Conservation (phyloP, 163 green algal species). For the Chlamydomonas reinhardtii region DNA sequence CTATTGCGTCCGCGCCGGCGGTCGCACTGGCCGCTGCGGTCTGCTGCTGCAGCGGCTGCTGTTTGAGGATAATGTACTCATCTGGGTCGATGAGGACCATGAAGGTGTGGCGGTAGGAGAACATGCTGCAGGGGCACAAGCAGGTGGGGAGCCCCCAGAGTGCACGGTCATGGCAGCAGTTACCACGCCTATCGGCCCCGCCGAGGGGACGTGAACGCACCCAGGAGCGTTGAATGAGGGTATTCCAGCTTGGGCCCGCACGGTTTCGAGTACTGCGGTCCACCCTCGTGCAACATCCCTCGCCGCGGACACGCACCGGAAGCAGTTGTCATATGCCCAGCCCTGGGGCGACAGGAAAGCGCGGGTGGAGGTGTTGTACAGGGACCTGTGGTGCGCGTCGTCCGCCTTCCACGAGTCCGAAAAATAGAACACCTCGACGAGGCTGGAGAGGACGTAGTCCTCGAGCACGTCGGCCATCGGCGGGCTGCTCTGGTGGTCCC, state of each 20-base stretch:
- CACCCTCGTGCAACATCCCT: too few species aligned
- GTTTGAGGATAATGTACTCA: slow-evolving; percentile 44
- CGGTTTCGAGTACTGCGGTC: too few species aligned
- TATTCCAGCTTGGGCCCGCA: too few species aligned
- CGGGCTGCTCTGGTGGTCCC: slow-evolving; percentile 25
- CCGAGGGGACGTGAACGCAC: too few species aligned
- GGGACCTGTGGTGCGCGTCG: not conserved
- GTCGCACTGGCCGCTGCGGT: too few species aligned
- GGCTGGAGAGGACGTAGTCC: slow-evolving; percentile 10
- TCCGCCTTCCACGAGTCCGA: slow-evolving; percentile 13
- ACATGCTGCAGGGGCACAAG: slow-evolving; percentile 18
- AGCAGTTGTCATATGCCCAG: slow-evolving; percentile 52
- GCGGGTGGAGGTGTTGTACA: slow-evolving; percentile 26
- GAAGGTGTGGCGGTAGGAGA: slow-evolving; percentile 44
- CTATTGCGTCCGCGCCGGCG: too few species aligned
- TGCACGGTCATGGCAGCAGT: too few species aligned
- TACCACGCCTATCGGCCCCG: too few species aligned
- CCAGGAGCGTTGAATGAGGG: too few species aligned
- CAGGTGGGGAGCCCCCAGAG: too few species aligned
- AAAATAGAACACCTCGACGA: slow-evolving; percentile 29
- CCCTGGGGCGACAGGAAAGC: slow-evolving; percentile 32
- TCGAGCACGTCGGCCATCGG: slow-evolving; percentile 10
- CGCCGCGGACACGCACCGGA: not conserved
- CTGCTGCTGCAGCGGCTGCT: not conserved
- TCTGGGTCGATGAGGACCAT: slow-evolving; percentile 35